These are phyloP conservation scores for Phanerochaete carnosa DNA, from an alignment of 768 basidiomycete species.

Conservation along the genomic window DNA sequence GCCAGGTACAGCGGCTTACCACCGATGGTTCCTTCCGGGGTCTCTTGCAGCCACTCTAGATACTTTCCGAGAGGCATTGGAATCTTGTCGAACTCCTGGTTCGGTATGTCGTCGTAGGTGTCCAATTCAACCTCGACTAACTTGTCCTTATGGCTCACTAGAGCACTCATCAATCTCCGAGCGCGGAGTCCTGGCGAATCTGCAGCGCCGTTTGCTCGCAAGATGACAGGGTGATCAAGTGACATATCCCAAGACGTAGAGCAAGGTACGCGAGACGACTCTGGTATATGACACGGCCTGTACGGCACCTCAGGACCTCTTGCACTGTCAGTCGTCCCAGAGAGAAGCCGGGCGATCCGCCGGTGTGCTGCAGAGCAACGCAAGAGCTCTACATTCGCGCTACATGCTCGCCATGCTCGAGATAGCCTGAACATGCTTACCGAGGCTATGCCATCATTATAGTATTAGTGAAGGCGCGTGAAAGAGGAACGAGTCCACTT, in stretches of 20 bases:
- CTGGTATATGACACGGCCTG: too few species aligned
- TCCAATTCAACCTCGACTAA: conserved; percentile 23
- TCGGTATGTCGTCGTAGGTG: conserved; percentile 13
- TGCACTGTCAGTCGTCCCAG: too few species aligned
- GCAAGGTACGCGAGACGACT: background rate
- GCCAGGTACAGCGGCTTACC: conserved; percentile 8
- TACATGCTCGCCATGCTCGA: too few species aligned
- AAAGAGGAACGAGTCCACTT: too few species aligned
- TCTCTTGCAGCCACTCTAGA: conserved; percentile 18
- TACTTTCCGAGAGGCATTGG: conserved; percentile 16
- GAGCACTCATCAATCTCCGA: conserved; percentile 7
- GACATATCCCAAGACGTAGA: background rate
- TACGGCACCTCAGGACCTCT: too few species aligned
- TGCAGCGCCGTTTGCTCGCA: background rate
- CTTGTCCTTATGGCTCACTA: conserved; percentile 12
- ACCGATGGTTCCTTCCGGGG: background rate
- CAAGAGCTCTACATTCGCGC: too few species aligned
- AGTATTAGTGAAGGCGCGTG: too few species aligned
- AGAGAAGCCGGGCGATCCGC: too few species aligned
- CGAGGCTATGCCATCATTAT: too few species aligned
- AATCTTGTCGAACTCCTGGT: conserved; percentile 10
- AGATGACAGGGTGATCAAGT: background rate
- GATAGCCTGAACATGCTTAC: too few species aligned
- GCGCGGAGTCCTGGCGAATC: background rate
- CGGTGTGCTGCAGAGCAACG: too few species aligned